Percentiles rank a stretch among this genome's conserved stretches.
Conservation (phyloP, 2,329 filamentous ascomycete species). For the Alternaria panax region DNA sequence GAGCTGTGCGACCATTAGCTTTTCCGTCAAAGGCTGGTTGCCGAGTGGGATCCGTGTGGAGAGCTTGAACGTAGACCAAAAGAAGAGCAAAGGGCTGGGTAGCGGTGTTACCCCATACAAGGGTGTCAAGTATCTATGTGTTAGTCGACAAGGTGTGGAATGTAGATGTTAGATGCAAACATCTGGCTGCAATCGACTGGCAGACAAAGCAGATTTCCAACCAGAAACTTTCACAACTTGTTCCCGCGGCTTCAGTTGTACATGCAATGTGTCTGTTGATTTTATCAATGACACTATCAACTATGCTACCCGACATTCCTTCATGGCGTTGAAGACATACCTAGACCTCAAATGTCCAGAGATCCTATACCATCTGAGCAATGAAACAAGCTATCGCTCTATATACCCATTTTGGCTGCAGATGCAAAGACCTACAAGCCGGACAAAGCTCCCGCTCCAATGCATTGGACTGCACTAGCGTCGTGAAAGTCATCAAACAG, state of each 20-base stretch:
- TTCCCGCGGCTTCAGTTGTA: not conserved
- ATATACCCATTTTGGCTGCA: not conserved
- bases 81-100: constrained; percentile 83
- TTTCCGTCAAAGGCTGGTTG: constrained; percentile 68
- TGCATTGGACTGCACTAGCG: not conserved
- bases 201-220: not conserved
- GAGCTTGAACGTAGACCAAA: constrained; percentile 68
- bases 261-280: not conserved
- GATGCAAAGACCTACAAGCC: not conserved
- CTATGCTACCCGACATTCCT: not conserved
- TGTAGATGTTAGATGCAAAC: constrained; percentile 32
- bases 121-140: constrained; percentile 94
- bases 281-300: not conserved
- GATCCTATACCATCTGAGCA: not conserved
- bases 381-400: not conserved
- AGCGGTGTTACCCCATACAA: constrained; percentile 95
- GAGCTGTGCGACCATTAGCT: constrained; percentile 55
- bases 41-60: constrained; percentile 71
- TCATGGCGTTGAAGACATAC: not conserved
- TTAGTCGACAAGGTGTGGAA: constrained; percentile 64
- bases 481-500: not conserved
- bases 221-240: not conserved
- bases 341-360: not conserved
- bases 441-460: not conserved
- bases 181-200: not conserved